Percentiles rank a stretch among this genome's conserved stretches.
These are phyloP conservation scores for Yamadazyma paraphyllophila DNA, from an alignment of 805 yeast genomes.

Conservation along the genomic window DNA sequence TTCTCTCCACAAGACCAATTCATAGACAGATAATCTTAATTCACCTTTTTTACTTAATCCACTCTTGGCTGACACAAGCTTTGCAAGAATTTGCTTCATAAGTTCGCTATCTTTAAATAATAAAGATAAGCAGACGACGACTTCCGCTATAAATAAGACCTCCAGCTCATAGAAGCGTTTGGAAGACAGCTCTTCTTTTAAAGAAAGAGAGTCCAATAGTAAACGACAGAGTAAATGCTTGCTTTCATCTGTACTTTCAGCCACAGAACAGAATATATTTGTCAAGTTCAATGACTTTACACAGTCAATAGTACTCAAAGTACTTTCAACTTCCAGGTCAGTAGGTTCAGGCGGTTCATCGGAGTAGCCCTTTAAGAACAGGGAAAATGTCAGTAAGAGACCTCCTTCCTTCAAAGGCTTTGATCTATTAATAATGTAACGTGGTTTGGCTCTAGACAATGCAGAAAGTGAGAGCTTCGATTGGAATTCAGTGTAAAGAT, in stretches of 20 bases:
- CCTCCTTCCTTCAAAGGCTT: slow-evolving; percentile 72
- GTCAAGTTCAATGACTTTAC: slow-evolving; percentile 65
- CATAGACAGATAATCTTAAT: slow-evolving; percentile 51
- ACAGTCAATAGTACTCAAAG: slow-evolving; percentile 81
- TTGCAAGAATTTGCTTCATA: slow-evolving; percentile 16
- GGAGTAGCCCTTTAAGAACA: slow-evolving; percentile 81
- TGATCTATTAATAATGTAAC: slow-evolving; percentile 58
- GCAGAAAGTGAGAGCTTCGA: slow-evolving; percentile 49
- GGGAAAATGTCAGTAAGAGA: slow-evolving; percentile 85
- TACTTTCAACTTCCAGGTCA: slow-evolving; percentile 86
- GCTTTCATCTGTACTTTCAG: slow-evolving; percentile 34
- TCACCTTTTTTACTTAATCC: slow-evolving; percentile 29
- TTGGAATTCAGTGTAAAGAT: slow-evolving; percentile 61
- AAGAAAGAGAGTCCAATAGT: slow-evolving; percentile 29
- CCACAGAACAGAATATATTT: slow-evolving; percentile 52
- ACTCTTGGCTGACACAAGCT: slow-evolving; percentile 9
- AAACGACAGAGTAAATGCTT: slow-evolving; percentile 30
- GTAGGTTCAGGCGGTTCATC: slow-evolving; percentile 92
- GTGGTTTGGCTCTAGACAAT: slow-evolving; percentile 64
- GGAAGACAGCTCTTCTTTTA: slow-evolving; percentile 20
- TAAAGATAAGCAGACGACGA: slow-evolving; percentile 34
- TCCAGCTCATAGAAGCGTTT: slow-evolving; percentile 47
- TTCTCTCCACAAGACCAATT: slow-evolving; percentile 43
- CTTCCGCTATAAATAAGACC: slow-evolving; percentile 48
- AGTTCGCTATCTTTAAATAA: slow-evolving; percentile 25